A percentile compares a stretch with the other conserved stretches of the same genome.
Conservation (phyloP, 495 filamentous ascomycete genomes). For the Penicillium nucicola region DNA sequence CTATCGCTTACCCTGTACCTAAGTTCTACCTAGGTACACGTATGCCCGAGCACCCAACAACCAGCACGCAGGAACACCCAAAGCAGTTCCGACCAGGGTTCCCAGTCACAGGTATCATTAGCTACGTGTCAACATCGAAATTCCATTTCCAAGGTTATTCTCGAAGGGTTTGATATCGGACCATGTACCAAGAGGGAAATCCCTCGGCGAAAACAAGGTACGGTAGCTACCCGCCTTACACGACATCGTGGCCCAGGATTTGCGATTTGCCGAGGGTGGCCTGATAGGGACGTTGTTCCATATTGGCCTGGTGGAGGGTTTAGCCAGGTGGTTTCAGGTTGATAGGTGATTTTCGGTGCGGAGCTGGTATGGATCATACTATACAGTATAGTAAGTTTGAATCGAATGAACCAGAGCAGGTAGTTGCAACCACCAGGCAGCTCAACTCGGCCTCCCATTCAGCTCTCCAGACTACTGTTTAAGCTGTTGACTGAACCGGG, state of each 20-base stretch:
- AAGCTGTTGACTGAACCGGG: no score
- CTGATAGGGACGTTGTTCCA: constrained; percentile 65
- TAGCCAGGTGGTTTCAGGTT: no score
- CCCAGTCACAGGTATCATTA: constrained; percentile 47
- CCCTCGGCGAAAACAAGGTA: constrained; percentile 64
- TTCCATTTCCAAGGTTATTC: constrained; percentile 46
- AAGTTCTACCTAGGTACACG: no score
- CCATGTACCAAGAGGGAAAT: constrained; percentile 66
- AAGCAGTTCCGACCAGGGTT: constrained; percentile 29
- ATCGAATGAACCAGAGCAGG: no score
- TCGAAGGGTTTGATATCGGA: constrained; percentile 65
- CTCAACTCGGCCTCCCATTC: no score
- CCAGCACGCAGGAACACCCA: background rate
- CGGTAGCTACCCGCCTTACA: constrained; percentile 25
- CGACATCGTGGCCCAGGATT: background rate
- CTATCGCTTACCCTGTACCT: no score
- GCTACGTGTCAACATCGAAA: constrained; percentile 49
- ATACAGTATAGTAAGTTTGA: no score
- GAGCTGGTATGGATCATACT: no score
- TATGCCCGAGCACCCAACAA: background rate
- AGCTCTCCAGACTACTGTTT: no score
- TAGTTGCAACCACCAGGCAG: no score
- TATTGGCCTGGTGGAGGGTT: constrained; percentile 47
- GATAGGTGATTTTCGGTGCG: no score
- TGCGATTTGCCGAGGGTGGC: background rate